phyloP scores from a whole-genome alignment of 83 land plant species.

The Picea abies region DNA sequence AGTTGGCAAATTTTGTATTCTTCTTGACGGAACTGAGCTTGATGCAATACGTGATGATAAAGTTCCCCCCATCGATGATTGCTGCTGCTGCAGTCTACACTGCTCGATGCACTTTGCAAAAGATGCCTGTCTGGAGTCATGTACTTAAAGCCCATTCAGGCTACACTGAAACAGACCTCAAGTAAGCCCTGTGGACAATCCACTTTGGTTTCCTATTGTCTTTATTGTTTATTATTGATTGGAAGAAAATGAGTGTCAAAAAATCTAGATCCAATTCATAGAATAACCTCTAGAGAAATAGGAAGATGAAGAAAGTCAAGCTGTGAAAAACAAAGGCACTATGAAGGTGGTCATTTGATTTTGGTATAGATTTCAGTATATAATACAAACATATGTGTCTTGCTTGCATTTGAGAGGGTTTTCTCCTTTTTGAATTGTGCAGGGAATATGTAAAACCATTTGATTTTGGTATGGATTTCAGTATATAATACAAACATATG shows the following conservation, averaged over 20 bases:
- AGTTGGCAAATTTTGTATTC: slow-evolving; percentile 74
- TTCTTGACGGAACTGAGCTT: slow-evolving; percentile 67
- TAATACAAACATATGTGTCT: not conserved
- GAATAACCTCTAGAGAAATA: too few relatives aligned
- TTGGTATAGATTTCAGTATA: not conserved
- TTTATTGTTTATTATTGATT: not conserved
- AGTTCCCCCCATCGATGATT: slow-evolving; percentile 61
- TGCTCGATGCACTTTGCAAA: slow-evolving; percentile 49
- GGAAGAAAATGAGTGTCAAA: not conserved
- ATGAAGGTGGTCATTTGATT: not conserved
- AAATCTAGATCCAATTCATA: too few relatives aligned
- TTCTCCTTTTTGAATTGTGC: not conserved
- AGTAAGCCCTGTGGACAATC: slow-evolving; percentile 24
- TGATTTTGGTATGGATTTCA: not conserved
- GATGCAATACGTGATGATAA: slow-evolving; percentile 44
- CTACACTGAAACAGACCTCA: slow-evolving; percentile 56
- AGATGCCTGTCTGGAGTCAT: slow-evolving; percentile 53
- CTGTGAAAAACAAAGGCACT: too few relatives aligned
- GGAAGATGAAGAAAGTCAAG: too few relatives aligned
- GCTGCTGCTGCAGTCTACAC: slow-evolving; percentile 79
- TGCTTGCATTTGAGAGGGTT: too few relatives aligned
- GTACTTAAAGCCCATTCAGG: slow-evolving; percentile 72
- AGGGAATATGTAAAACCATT: slow-evolving; percentile 59
- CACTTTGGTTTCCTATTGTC: not conserved
- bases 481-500: not conserved